Percentiles rank a stretch among this genome's conserved stretches.
phyloP scores from a whole-genome alignment of 805 yeast genomes.

The Monosporozyma aquatica region DNA sequence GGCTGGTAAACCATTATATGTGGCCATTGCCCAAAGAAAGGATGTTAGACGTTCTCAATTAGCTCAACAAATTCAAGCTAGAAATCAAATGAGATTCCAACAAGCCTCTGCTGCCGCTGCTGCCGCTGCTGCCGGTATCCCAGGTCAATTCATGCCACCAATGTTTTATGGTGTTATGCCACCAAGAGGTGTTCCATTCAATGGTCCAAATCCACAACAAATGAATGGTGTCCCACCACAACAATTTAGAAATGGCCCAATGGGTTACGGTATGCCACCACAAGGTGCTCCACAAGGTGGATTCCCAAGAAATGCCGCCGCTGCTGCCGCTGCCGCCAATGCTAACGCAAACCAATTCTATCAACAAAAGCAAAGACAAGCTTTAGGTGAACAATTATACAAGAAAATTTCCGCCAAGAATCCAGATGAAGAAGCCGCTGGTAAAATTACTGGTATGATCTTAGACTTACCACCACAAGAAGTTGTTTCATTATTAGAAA shows the following conservation, averaged over 20 bases:
- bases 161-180: conserved; percentile 46
- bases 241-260: conserved; percentile 65
- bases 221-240: conserved; percentile 66
- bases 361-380: conserved; percentile 91
- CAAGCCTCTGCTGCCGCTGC: conserved; percentile 62
- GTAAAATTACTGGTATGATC: conserved; percentile 98
- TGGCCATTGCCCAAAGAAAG: conserved; percentile 97
- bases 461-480: conserved; percentile 90
- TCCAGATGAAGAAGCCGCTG: conserved; percentile 89
- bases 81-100: conserved; percentile 97
- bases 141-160: conserved; percentile 35
- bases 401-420: conserved; percentile 84
- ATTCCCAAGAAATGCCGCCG: conserved; percentile 32
- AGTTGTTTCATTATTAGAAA: conserved; percentile 79
- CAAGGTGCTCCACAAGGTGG: conserved; percentile 52
- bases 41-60: conserved; percentile 95
- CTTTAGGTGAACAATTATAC: conserved; percentile 95
- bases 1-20: conserved; percentile 92
- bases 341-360: conserved; percentile 39
- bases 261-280: conserved; percentile 73
- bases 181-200: conserved; percentile 77
- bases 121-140: conserved; percentile 33
- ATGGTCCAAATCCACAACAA: conserved; percentile 74
- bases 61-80: conserved; percentile 95
- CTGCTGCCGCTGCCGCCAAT: conserved; percentile 20